These are phyloP conservation scores for Colletotrichum limetticola DNA, from an alignment of 2,329 filamentous ascomycete genomes.

Conservation along the genomic window DNA sequence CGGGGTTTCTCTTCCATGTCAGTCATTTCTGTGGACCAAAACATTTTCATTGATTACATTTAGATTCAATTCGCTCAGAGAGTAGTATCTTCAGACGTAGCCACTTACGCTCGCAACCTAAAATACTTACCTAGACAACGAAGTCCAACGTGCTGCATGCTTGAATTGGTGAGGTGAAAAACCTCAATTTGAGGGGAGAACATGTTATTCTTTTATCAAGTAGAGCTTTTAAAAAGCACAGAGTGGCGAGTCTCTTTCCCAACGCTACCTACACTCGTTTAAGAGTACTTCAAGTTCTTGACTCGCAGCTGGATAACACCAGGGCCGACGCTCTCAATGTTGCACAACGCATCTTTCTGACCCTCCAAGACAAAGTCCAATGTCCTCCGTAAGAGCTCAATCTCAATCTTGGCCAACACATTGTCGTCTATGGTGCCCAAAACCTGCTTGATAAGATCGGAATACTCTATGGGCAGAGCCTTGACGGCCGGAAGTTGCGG, in stretches of 20 bases:
- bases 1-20: background rate
- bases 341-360: background rate
- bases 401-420: background rate
- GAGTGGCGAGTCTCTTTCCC: background rate
- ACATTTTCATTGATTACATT: background rate
- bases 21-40: background rate
- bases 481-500: slow-evolving; percentile 3
- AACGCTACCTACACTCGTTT: background rate
- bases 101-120: background rate
- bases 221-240: background rate
- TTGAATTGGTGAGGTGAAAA: no score
- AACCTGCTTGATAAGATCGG: background rate
- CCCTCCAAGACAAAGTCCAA: background rate
- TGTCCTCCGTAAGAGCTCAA: background rate
- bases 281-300: background rate
- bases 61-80: background rate
- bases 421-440: slow-evolving; percentile 9
- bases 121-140: background rate
- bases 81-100: background rate
- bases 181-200: no score
- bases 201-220: background rate
- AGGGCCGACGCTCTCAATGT: background rate
- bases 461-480: background rate
- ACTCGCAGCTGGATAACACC: background rate
- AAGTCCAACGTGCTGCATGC: no score